Base-by-base conservation (phyloP, 495 filamentous ascomycete genomes). In the Hypoxylon trugodes region DNA sequence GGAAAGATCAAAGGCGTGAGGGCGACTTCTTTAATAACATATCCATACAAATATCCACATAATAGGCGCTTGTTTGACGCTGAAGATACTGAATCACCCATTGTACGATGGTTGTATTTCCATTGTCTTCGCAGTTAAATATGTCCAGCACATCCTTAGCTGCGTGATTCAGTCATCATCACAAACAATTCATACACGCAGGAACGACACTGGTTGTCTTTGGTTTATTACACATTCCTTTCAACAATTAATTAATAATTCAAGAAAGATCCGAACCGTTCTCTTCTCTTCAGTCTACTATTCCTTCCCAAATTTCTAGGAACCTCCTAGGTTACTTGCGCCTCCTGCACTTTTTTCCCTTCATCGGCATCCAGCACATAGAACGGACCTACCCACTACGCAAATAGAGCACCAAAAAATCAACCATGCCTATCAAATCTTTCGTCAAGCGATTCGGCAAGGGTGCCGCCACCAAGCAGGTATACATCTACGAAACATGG, bases 401-500 rank as follows among this genome's bases (percentile, higher is more conserved):
- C 6, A 49, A 26, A 37, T n/a, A 48, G 41, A 1, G 18, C 13
- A n/a, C 25, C 10, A 53, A 35, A 48, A 12, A 46, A 12, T 41
- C 7, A 52, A 46, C 30, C 1, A 73, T 73, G 70, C 45, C 55
- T 37, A 33, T 73, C 13, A 68, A 67, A 37, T 68, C 70, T 0
- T 2, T 70, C 35, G 48, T 54, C 48, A 62, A 42, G 19, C 65
- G 62, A 42, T 59, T 68, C 33, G 69, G 71, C 63, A 73, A 73
- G 45, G 66, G 69, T 22, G 71, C 71, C 55, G 62, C 61, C 6
- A 68, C 69, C 24, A 71, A 71, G 57, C 69, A 66, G 50, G 22
- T 72, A 33, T 72, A 72, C 42, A 24, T 71, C 45, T 73, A 72
- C 43, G 71, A 73, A 54, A 72, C 63, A 12, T 72, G 69, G 69